Evolutionary conservation across 2,329 filamentous ascomycete genomes (phyloP), one percentile per base, ranked within the genome.

Genomic region (Madurella fahalii): DNA sequence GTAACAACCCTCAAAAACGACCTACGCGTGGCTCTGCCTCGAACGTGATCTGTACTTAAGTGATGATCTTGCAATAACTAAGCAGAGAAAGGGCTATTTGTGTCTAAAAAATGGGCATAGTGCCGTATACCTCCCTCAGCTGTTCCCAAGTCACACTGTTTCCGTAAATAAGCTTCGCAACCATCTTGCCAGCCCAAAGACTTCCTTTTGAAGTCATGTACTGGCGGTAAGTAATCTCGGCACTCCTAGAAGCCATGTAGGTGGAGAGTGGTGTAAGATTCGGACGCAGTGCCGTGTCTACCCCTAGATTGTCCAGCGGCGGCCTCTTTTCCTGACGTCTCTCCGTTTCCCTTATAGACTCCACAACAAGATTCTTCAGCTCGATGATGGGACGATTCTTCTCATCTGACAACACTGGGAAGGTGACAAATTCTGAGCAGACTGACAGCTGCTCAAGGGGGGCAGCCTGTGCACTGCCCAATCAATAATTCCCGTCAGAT

Each of bases 401-500:
- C 54, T 68, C 59, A n/a, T 66, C 61, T 30, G 67, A 59, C 40
- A 61, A 30, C 8, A 47, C 64, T 18, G 68, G 67, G 37, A 68
- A 69, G 2, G 62, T 64, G 31, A 61, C 52, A 17, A 70, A 64
- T 49, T 72, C 69, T 41, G 66, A 69, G 53, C 59, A 69, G 54
- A 67, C 58, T 15, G 61, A 59, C 47, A 68, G 51, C 8, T 60
- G 64, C 59, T 68, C 66, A 15, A 68, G 43, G 41, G 64, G 64
- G 31, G 56, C 61, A 11, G 56, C 53, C 56, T 67, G 62, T n/a
- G 64, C 64, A 31, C 58, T 39, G 52, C 61, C 67, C 66, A 69
- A 53, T 67, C 65, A 39, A 69, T 64, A 32, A 70, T 58, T 40
- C 67, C 66, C 11, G 63, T 65, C 44, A 69, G 49, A 55, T 68